Conservation (phyloP, 495 filamentous ascomycete species). For the Letharia columbiana region DNA sequence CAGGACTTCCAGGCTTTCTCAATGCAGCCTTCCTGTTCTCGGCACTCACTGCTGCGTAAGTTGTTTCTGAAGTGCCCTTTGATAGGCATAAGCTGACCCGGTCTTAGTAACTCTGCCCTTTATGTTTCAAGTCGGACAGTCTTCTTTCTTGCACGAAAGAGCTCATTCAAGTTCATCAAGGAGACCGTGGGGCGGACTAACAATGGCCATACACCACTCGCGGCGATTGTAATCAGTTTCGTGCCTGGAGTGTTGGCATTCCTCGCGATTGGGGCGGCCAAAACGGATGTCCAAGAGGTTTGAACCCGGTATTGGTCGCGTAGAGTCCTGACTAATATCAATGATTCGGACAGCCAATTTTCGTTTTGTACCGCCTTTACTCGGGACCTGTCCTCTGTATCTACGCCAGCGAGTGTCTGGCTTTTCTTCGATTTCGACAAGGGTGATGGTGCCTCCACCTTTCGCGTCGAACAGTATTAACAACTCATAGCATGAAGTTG, state of each 20-base stretch:
- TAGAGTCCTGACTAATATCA: neutral
- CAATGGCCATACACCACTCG: constrained; percentile 34
- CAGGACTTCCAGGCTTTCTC: constrained; percentile 24
- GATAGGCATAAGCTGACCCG: constrained; percentile 5
- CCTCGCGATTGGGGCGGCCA: constrained; percentile 27
- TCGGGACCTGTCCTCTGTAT: constrained; percentile 33
- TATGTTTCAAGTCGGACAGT: constrained; percentile 37
- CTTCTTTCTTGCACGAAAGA: constrained; percentile 31
- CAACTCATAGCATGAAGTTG: constrained; percentile 17
- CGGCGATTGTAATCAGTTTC: constrained; percentile 30
- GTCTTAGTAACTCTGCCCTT: constrained; percentile 32
- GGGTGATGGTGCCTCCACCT: constrained; percentile 25
- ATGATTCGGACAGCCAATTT: constrained; percentile 27
- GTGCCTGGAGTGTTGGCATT: constrained; percentile 25
- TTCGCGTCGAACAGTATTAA: neutral
- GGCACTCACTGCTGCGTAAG: constrained; percentile 24
- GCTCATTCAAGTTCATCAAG: constrained; percentile 27
- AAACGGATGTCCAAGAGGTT: constrained; percentile 30
- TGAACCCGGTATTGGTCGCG: neutral
- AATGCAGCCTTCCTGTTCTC: constrained; percentile 30
- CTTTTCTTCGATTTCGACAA: constrained; percentile 36
- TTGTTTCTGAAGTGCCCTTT: neutral
- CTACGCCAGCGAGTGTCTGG: constrained; percentile 37
- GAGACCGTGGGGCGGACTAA: constrained; percentile 35
- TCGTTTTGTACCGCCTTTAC: constrained; percentile 30